Conservation (phyloP, 176 grass and related monocot genomes). For the Rhipidocladum racemiflorum region DNA sequence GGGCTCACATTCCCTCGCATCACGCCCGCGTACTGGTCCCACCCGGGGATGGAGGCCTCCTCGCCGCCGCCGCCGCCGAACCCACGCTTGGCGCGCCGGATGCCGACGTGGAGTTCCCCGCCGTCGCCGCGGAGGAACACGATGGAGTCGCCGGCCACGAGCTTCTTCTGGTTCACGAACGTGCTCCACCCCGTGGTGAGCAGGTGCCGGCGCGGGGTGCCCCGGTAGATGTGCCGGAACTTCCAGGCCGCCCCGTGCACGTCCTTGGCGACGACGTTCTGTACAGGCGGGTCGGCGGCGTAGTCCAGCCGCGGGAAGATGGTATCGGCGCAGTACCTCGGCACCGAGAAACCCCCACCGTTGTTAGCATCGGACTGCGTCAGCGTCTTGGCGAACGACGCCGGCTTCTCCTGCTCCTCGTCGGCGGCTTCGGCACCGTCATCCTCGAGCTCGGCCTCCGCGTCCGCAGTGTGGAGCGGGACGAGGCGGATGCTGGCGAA, state of each 20-base stretch:
- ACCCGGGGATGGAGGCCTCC: slow-evolving; percentile 27
- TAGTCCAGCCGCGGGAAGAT: slow-evolving; percentile 95
- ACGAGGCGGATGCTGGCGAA: slow-evolving; percentile 68
- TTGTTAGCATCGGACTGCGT: slow-evolving; percentile 98
- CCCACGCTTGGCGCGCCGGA: slow-evolving; percentile 61
- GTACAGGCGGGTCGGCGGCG: slow-evolving; percentile 70
- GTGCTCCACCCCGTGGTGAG: slow-evolving; percentile 96
- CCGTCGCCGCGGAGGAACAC: slow-evolving; percentile 73
- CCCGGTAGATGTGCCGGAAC: slow-evolving; percentile 94
- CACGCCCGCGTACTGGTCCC: slow-evolving; percentile 36
- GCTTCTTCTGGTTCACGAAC: slow-evolving; percentile 95
- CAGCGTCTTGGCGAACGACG: slow-evolving; percentile 95
- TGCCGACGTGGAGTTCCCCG: slow-evolving; percentile 82
- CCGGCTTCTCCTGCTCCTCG: slow-evolving; percentile 60
- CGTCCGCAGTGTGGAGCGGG: slow-evolving; percentile 27
- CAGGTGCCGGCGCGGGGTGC: slow-evolving; percentile 81
- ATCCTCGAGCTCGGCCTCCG: slow-evolving; percentile 20
- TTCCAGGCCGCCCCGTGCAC: slow-evolving; percentile 82
- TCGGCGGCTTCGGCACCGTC: slow-evolving; percentile 7
- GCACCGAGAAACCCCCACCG: slow-evolving; percentile 93
- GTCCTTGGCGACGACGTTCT: slow-evolving; percentile 84
- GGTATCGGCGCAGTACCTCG: slow-evolving; percentile 87
- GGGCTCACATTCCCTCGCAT: slow-evolving; percentile 36
- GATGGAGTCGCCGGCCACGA: slow-evolving; percentile 82
- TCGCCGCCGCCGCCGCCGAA: slow-evolving; percentile 36